A percentile compares a stretch with the other conserved stretches of the same genome.
phyloP scores from a whole-genome alignment of 2,329 filamentous ascomycete genomes.

The Cadophora sp. region DNA sequence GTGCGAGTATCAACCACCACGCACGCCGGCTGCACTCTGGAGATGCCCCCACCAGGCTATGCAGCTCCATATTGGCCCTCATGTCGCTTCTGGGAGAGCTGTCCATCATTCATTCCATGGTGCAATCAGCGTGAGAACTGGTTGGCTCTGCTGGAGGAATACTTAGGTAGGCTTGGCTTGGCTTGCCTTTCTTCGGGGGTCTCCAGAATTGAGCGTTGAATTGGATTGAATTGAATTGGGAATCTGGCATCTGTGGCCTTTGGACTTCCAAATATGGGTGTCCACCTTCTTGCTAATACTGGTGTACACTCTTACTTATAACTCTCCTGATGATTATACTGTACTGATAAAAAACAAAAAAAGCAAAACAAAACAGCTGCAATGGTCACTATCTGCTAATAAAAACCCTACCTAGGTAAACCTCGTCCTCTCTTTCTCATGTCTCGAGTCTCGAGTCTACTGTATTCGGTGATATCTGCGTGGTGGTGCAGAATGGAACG shows the following conservation, averaged over 20 bases:
- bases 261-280: background rate
- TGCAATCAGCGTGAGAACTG: background rate
- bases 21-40: background rate
- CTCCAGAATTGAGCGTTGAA: background rate
- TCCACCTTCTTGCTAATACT: background rate
- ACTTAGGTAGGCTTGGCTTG: background rate
- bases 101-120: no score
- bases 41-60: constrained; percentile 8
- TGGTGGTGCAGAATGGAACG: background rate
- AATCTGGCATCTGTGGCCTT: background rate
- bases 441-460: no score
- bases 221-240: background rate
- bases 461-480: background rate
- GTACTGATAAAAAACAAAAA: background rate
- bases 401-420: background rate
- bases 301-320: no score
- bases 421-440: background rate
- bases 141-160: background rate
- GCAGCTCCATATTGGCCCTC: constrained; percentile 11
- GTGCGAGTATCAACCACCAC: background rate
- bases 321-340: no score
- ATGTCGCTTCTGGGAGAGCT: constrained; percentile 8
- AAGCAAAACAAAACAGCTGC: background rate
- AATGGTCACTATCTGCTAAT: background rate
- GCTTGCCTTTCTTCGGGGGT: background rate